Conservation (phyloP, 2,329 filamentous ascomycete genomes). For the Alternaria gaisen region DNA sequence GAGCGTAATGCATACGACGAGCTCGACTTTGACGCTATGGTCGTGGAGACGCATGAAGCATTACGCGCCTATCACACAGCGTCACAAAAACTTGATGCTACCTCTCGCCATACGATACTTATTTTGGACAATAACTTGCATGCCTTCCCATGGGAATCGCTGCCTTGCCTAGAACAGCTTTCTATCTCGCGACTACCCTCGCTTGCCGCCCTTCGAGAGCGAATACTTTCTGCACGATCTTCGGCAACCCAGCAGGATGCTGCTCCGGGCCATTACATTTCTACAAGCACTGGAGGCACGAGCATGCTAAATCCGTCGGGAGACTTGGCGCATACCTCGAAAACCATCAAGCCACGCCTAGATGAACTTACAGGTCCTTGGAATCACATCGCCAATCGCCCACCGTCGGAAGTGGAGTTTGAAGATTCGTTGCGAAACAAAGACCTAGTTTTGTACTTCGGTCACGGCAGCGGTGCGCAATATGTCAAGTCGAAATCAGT, state of each 20-base stretch:
- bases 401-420: conserved; percentile 82
- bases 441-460: conserved; percentile 89
- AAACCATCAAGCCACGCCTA: conserved; percentile 74
- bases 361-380: conserved; percentile 63
- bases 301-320: conserved; percentile 91
- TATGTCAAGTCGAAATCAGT: conserved; percentile 89
- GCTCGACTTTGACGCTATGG: conserved; percentile 92
- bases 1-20: conserved; percentile 98
- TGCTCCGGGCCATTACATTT: conserved; percentile 58
- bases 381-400: conserved; percentile 72
- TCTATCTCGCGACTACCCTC: conserved; percentile 90
- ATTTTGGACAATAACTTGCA: conserved; percentile 92
- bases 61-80: conserved; percentile 77
- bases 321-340: conserved; percentile 82
- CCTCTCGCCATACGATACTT: conserved; percentile 76
- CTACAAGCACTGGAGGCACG: conserved; percentile 63
- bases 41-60: conserved; percentile 86
- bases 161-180: conserved; percentile 81
- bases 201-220: conserved; percentile 79
- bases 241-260: conserved; percentile 14
- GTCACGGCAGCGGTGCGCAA: conserved; percentile 92
- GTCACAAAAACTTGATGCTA: conserved; percentile 48
- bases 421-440: conserved; percentile 70
- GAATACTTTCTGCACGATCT: conserved; percentile 67
- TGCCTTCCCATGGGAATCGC: conserved; percentile 92